These are phyloP conservation scores for Microcyclosporella mali DNA, from an alignment of 2,329 filamentous ascomycete genomes.

Conservation along the genomic window DNA sequence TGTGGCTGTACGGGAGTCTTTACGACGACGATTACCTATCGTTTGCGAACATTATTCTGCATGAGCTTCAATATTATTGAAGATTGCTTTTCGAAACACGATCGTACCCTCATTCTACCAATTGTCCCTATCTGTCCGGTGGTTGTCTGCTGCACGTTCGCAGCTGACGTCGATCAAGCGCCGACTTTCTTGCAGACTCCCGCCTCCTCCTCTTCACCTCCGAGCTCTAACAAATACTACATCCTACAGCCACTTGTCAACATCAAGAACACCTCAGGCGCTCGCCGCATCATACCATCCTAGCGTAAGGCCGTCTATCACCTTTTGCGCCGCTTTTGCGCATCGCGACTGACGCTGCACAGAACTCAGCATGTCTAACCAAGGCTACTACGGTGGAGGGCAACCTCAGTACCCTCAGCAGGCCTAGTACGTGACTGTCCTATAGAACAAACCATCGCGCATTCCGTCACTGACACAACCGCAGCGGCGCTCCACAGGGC, in stretches of 20 bases:
- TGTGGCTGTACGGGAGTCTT: too few species aligned
- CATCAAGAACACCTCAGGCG: neutral
- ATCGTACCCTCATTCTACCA: too few species aligned
- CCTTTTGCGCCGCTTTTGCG: neutral
- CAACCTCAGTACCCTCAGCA: constrained; percentile 32
- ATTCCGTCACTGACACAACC: neutral
- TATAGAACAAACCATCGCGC: constrained; percentile 1
- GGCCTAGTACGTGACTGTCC: constrained; percentile 25
- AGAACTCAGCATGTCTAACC: constrained; percentile 35
- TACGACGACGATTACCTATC: too few species aligned
- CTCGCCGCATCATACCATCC: neutral
- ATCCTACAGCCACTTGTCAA: neutral
- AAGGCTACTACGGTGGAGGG: constrained; percentile 36
- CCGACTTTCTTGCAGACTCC: too few species aligned
- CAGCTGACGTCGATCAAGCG: too few species aligned
- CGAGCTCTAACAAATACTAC: neutral
- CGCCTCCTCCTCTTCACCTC: too few species aligned
- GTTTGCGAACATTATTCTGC: too few species aligned
- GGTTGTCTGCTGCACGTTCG: too few species aligned
- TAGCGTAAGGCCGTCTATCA: neutral
- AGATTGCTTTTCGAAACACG: too few species aligned
- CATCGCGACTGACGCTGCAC: constrained; percentile 4
- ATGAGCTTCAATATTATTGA: too few species aligned
- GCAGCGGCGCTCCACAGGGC: neutral
- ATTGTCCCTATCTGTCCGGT: too few species aligned